A percentile compares a stretch with the other conserved stretches of the same genome.
Conservation (phyloP, 441 rosid genomes). For the Gossypium davidsonii region DNA sequence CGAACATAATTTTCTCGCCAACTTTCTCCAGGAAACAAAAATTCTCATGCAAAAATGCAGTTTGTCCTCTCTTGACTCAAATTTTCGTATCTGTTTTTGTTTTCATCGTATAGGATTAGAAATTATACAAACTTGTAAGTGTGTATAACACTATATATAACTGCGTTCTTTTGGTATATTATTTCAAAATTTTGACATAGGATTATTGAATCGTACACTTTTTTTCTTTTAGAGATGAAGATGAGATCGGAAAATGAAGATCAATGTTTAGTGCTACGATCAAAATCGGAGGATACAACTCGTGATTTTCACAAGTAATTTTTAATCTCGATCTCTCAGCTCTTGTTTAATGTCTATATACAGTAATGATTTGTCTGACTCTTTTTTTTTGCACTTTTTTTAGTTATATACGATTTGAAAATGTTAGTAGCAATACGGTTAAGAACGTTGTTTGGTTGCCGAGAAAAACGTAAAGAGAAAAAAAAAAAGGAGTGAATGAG, state of each 20-base stretch:
- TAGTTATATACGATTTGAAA: not conserved
- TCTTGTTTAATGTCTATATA: constrained; percentile 2
- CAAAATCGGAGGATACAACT: constrained; percentile 18
- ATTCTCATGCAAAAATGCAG: not conserved
- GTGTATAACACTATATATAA: too few species aligned
- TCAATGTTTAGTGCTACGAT: constrained; percentile 14
- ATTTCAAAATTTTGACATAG: not conserved
- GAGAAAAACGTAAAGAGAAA: constrained; percentile 7
- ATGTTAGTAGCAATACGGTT: not conserved
- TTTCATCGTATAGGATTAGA: not conserved
- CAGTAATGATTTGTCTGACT: not conserved
- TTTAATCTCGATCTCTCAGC: not conserved
- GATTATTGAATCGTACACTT: not conserved
- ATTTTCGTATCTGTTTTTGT: not conserved
- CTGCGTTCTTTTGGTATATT: not conserved
- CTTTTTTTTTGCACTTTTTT: not conserved
- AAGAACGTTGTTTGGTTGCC: constrained; percentile 12
- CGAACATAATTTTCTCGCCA: not conserved
- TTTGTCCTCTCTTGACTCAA: not conserved
- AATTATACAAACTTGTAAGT: too few species aligned
- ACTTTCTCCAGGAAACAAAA: not conserved
- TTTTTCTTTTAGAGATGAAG: constrained; percentile 1
- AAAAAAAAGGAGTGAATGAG: not conserved
- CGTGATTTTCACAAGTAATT: constrained; percentile 19
- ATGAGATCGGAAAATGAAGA: constrained; percentile 22